Conservation (phyloP, 352 stramenopile species). For the Phytophthora citricola region DNA sequence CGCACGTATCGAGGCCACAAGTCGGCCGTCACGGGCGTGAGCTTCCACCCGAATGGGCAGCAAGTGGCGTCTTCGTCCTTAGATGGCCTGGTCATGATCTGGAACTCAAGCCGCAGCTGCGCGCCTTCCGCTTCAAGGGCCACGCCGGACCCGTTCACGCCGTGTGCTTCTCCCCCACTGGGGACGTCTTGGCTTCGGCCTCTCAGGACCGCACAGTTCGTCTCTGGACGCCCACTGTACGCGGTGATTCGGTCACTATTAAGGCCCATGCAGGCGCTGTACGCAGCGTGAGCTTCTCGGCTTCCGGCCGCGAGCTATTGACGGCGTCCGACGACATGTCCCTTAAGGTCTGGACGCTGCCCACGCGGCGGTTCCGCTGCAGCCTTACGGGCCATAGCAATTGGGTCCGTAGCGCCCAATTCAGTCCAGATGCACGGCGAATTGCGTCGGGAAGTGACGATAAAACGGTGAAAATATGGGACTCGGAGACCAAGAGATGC, state of each 20-base stretch:
- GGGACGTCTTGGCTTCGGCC: slow-evolving; percentile 85
- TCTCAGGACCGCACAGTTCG: slow-evolving; percentile 92
- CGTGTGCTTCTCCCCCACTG: slow-evolving; percentile 81
- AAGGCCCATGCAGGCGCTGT: slow-evolving; percentile 76
- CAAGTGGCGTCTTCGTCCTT: slow-evolving; percentile 84
- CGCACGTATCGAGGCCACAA: slow-evolving; percentile 90
- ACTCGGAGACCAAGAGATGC: slow-evolving; percentile 80
- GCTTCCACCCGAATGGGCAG: slow-evolving; percentile 87
- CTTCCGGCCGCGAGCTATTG: slow-evolving; percentile 78
- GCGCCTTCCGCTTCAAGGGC: slow-evolving; percentile 82
- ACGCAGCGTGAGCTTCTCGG: slow-evolving; percentile 87
- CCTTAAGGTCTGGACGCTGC: slow-evolving; percentile 91
- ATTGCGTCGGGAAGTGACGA: slow-evolving; percentile 90
- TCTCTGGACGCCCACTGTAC: slow-evolving; percentile 89
- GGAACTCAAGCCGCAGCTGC: slow-evolving; percentile 88
- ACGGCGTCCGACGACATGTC: slow-evolving; percentile 94
- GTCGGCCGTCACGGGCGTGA: slow-evolving; percentile 74
- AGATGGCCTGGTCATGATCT: slow-evolving; percentile 91
- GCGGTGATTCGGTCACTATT: slow-evolving; percentile 70
- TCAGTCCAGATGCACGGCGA: slow-evolving; percentile 75
- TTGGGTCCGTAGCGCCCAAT: slow-evolving; percentile 90
- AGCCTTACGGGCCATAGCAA: slow-evolving; percentile 92
- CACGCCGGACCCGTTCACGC: slow-evolving; percentile 84
- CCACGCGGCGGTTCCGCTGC: slow-evolving; percentile 86
- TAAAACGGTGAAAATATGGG: slow-evolving; percentile 94